phyloP scores from a whole-genome alignment of 176 grass and related monocot genomes.

The Oryza meridionalis region DNA sequence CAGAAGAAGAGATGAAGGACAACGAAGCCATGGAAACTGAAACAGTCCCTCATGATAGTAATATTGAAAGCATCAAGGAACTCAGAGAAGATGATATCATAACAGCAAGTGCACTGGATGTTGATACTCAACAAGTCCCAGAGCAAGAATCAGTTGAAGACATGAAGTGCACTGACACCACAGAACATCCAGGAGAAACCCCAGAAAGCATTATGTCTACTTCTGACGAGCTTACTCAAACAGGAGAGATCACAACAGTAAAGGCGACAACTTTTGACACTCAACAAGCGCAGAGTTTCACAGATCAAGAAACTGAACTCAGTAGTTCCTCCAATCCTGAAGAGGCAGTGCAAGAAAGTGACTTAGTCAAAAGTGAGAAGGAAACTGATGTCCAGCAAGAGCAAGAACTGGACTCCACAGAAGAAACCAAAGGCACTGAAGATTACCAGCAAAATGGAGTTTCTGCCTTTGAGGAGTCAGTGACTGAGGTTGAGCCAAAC shows the following conservation, averaged over 20 bases:
- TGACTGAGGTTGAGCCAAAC: background rate
- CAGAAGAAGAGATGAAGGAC: slow-evolving; percentile 23
- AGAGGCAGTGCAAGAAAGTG: slow-evolving; percentile 22
- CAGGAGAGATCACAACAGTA: slow-evolving; percentile 28
- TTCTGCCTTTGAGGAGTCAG: slow-evolving; percentile 28
- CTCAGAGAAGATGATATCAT: slow-evolving; percentile 10
- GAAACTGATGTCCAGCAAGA: slow-evolving; percentile 24
- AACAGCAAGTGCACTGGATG: slow-evolving; percentile 30
- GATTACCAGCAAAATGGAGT: slow-evolving; percentile 32
- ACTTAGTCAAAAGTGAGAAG: slow-evolving; percentile 5
- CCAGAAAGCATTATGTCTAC: slow-evolving; percentile 1
- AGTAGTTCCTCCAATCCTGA: background rate
- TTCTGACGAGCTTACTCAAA: slow-evolving; percentile 29
- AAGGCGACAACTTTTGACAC: background rate
- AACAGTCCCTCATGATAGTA: slow-evolving; percentile 10
- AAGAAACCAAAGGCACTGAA: slow-evolving; percentile 35
- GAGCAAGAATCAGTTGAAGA: slow-evolving; percentile 40
- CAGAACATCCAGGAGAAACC: slow-evolving; percentile 38
- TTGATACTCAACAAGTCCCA: slow-evolving; percentile 2
- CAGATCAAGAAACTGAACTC: slow-evolving; percentile 29
- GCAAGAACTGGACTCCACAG: slow-evolving; percentile 23
- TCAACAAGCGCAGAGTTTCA: slow-evolving; percentile 25
- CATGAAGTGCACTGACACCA: slow-evolving; percentile 4
- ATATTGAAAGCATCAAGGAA: slow-evolving; percentile 16
- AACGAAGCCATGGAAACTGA: slow-evolving; percentile 34